Evolutionary conservation across 768 basidiomycete genomes (phyloP).

Genomic region (Boletellus ananas): DNA sequence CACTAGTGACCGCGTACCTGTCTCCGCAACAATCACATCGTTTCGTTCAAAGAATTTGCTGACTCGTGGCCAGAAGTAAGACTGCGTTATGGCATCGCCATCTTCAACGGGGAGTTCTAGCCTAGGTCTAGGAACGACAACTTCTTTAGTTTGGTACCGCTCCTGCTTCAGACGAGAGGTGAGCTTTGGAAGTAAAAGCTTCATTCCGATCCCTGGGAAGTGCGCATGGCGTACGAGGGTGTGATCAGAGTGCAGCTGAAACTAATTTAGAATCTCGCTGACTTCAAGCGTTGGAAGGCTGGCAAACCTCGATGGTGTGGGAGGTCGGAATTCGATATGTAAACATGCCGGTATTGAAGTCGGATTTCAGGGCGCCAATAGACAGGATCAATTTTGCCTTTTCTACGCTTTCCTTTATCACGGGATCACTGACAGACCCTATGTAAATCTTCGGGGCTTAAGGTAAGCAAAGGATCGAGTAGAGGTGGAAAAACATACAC

Average conservation of each 20-base stretch:
- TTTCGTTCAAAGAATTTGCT: conserved; percentile 64
- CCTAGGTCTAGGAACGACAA: conserved; percentile 43
- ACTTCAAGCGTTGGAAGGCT: not conserved
- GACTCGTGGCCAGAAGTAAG: conserved; percentile 82
- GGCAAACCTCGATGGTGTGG: conserved; percentile 58
- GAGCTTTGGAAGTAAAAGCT: conserved; percentile 69
- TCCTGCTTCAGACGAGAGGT: conserved; percentile 49
- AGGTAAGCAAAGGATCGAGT: not conserved
- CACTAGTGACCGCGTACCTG: conserved; percentile 42
- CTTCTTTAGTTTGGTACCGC: conserved; percentile 36
- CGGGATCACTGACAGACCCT: conserved; percentile 64
- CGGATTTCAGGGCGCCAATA: conserved; percentile 64
- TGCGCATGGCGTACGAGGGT: conserved; percentile 61
- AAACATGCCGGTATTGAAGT: conserved; percentile 90
- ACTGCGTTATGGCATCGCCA: conserved; percentile 60
- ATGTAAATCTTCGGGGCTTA: conserved; percentile 59
- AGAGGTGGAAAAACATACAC: conserved; percentile 44
- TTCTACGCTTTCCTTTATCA: conserved; percentile 70
- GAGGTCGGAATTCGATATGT: conserved; percentile 63
- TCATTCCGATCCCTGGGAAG: conserved; percentile 71
- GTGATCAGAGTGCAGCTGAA: conserved; percentile 72
- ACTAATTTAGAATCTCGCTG: not conserved
- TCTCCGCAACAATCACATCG: conserved; percentile 85
- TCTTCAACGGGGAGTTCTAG: conserved; percentile 48
- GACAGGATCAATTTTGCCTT: conserved; percentile 70